These are phyloP conservation scores for Naganishia friedmannii DNA, from an alignment of 768 basidiomycete genomes.

Conservation along the genomic window DNA sequence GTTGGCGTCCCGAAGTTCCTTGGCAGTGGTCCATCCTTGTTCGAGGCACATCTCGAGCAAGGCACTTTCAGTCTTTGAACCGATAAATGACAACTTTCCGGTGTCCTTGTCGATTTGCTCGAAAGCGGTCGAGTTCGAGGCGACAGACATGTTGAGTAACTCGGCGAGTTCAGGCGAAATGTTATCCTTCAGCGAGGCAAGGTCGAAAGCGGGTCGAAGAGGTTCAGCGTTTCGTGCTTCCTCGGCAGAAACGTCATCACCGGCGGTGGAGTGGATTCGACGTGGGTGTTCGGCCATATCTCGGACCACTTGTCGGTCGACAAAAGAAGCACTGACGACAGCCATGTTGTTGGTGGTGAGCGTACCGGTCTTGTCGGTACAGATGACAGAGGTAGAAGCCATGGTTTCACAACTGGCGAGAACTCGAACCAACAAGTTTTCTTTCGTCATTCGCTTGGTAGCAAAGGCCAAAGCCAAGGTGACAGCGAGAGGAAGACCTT, in stretches of 20 bases:
- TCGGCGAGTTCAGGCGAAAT: slow-evolving; percentile 63
- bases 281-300: slow-evolving; percentile 67
- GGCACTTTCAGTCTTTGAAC: slow-evolving; percentile 93
- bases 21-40: slow-evolving; percentile 72
- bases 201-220: slow-evolving; percentile 64
- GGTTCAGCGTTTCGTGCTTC: slow-evolving; percentile 62
- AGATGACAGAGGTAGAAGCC: slow-evolving; percentile 91
- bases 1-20: slow-evolving; percentile 62
- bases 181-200: slow-evolving; percentile 63
- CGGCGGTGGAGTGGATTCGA: slow-evolving; percentile 62
- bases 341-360: slow-evolving; percentile 94
- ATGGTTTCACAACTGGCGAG: slow-evolving; percentile 97
- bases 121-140: slow-evolving; percentile 92
- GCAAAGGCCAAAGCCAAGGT: slow-evolving; percentile 95
- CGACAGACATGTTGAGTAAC: slow-evolving; percentile 79
- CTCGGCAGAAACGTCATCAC: slow-evolving; percentile 56
- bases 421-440: slow-evolving; percentile 91
- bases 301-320: slow-evolving; percentile 89
- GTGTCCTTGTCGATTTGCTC: slow-evolving; percentile 67
- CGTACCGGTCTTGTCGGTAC: slow-evolving; percentile 85
- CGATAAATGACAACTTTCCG: slow-evolving; percentile 66
- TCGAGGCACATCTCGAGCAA: slow-evolving; percentile 80
- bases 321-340: slow-evolving; percentile 89
- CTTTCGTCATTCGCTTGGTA: slow-evolving; percentile 94
- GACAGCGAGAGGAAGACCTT: slow-evolving; percentile 90